Evolutionary conservation across 176 grass and related monocot genomes (phyloP).

Genomic region (Carex parvula): DNA sequence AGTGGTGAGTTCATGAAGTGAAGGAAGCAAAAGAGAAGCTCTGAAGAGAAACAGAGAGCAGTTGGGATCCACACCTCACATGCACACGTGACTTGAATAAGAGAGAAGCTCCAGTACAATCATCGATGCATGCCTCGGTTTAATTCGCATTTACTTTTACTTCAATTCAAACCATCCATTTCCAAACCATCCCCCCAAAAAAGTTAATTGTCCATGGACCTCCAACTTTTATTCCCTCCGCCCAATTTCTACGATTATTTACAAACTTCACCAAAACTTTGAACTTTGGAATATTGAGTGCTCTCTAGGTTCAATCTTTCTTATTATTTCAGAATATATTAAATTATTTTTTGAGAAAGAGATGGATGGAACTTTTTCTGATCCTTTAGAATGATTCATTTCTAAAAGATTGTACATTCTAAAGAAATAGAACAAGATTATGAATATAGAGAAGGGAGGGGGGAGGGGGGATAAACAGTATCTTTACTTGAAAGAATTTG

Average conservation of each 20-base stretch:
- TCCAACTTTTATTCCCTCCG: background rate
- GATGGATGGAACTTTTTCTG: no score
- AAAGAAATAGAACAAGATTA: no score
- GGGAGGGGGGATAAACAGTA: no score
- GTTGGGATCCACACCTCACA: slow-evolving; percentile 36
- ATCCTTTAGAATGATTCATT: no score
- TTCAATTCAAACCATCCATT: slow-evolving; percentile 10
- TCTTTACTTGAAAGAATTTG: no score
- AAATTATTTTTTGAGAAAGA: no score
- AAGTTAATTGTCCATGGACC: background rate
- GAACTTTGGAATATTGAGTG: no score
- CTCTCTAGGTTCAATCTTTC: no score
- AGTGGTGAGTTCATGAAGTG: background rate
- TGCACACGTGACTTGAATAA: slow-evolving; percentile 27
- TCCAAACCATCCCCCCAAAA: background rate
- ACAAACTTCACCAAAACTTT: background rate
- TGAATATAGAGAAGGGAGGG: no score
- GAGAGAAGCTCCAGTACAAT: slow-evolving; percentile 27
- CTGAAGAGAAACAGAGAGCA: background rate
- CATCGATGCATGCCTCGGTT: slow-evolving; percentile 7
- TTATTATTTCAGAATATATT: no score
- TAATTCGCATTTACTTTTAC: slow-evolving; percentile 1
- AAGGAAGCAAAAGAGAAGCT: background rate
- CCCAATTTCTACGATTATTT: background rate
- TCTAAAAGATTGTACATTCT: no score